These are phyloP conservation scores for Cucurbita argyrosperma DNA, from an alignment of 306 rosid species.

Conservation along the genomic window DNA sequence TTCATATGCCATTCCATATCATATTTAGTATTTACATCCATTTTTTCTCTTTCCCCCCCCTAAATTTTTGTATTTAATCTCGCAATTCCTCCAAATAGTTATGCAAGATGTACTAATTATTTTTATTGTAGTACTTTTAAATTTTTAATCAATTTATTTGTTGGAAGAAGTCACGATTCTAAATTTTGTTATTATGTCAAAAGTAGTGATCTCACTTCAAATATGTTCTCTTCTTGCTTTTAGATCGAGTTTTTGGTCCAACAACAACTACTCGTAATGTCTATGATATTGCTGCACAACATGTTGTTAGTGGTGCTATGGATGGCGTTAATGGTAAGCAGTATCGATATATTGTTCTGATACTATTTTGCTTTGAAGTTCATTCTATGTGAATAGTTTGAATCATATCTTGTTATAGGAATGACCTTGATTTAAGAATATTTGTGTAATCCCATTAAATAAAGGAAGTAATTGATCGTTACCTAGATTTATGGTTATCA, in stretches of 20 bases:
- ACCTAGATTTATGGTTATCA: no score
- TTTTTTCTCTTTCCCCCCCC: not conserved
- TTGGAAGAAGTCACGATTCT: not conserved
- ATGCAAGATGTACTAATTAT: not conserved
- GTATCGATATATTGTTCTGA: constrained; percentile 4
- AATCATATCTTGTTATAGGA: not conserved
- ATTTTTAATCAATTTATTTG: not conserved
- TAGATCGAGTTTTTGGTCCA: constrained; percentile 95
- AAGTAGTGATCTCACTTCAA: not conserved
- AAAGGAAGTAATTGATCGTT: no score
- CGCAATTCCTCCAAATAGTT: not conserved
- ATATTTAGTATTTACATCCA: not conserved
- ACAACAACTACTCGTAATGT: constrained; percentile 96
- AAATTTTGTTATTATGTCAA: not conserved
- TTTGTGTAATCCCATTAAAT: no score
- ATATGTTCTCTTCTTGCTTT: constrained; percentile 15
- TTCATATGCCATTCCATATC: not conserved
- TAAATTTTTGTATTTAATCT: not conserved
- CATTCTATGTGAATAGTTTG: constrained; percentile 6
- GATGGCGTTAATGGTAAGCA: constrained; percentile 87
- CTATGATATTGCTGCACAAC: constrained; percentile 93
- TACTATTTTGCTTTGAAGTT: constrained; percentile 13
- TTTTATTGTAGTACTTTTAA: not conserved
- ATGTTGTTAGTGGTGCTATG: constrained; percentile 85
- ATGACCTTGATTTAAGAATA: no score